A percentile compares a stretch with the other conserved stretches of the same genome.
Conservation (phyloP, 192 early-diverging fungal genomes). For the Mortierella hygrophila region DNA sequence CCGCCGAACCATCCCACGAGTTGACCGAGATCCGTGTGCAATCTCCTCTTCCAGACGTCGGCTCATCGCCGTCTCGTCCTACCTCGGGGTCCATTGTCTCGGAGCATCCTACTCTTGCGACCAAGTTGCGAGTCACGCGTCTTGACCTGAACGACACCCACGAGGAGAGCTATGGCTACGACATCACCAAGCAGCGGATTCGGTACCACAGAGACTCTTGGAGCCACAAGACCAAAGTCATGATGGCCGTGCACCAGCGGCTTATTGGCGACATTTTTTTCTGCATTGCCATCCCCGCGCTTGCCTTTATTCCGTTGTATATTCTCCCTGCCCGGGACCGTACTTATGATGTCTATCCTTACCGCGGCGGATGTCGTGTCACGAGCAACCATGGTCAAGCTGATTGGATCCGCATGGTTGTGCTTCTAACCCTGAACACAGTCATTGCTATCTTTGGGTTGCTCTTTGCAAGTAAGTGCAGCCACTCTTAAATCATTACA, state of each 20-base stretch:
- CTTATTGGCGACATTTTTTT: slow-evolving; percentile 1
- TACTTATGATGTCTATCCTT: slow-evolving; percentile 14
- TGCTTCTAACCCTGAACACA: not conserved
- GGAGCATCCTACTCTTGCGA: slow-evolving; percentile 8
- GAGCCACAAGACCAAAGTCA: slow-evolving; percentile 2
- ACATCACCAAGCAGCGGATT: slow-evolving; percentile 18
- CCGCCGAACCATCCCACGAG: not conserved
- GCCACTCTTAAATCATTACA: not conserved
- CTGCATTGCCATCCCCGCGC: slow-evolving; percentile 10
- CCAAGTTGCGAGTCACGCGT: slow-evolving; percentile 10
- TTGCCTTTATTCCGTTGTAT: slow-evolving; percentile 1
- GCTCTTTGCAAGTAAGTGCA: slow-evolving; percentile 12
- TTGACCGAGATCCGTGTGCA: not conserved
- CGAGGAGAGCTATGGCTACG: slow-evolving; percentile 20
- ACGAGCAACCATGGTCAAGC: not conserved
- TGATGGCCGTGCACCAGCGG: not conserved
- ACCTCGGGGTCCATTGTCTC: not conserved
- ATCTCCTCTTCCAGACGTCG: not conserved
- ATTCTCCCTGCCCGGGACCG: not conserved
- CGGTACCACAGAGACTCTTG: slow-evolving; percentile 16
- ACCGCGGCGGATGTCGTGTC: slow-evolving; percentile 25
- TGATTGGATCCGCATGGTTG: slow-evolving; percentile 5
- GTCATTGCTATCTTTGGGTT: not conserved
- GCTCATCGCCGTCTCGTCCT: not conserved
- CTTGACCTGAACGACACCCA: slow-evolving; percentile 15